Conservation (phyloP, 768 basidiomycete genomes). For the Auricularia heimuer region DNA sequence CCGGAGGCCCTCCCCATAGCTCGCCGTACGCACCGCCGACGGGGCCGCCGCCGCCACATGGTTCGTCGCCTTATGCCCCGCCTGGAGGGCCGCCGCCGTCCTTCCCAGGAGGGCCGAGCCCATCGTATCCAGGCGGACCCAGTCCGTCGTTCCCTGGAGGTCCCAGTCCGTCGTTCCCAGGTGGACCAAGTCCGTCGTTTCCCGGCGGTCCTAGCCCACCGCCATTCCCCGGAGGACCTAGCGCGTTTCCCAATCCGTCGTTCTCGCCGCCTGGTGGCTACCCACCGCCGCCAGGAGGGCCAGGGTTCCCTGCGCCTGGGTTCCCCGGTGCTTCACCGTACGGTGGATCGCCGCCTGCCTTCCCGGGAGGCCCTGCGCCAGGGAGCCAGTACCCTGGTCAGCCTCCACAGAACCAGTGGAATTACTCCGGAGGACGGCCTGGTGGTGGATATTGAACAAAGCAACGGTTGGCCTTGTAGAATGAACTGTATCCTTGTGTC, state of each 20-base stretch:
- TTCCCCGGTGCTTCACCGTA: constrained; percentile 16
- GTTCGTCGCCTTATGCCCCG: constrained; percentile 12
- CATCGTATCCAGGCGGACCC: constrained; percentile 11
- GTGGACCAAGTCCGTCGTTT: constrained; percentile 2
- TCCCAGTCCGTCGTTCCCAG: background rate
- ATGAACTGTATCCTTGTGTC: background rate
- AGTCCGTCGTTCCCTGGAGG: constrained; percentile 13
- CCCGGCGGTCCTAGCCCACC: background rate
- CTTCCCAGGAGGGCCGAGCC: constrained; percentile 14
- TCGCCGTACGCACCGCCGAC: constrained; percentile 18
- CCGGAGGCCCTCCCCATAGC: background rate
- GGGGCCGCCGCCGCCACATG: constrained; percentile 16
- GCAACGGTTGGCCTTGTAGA: background rate
- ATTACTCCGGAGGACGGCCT: background rate
- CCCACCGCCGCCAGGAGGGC: constrained; percentile 2
- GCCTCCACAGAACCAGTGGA: background rate
- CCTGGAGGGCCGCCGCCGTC: constrained; percentile 26
- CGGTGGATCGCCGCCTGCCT: background rate
- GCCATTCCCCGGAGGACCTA: background rate
- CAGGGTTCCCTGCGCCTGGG: constrained; percentile 18
- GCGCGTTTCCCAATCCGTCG: background rate
- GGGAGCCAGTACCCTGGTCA: background rate
- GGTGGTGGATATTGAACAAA: background rate
- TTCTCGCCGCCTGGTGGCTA: background rate
- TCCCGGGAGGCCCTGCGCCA: background rate